Base-by-base conservation (phyloP, 129 eudicot species). In the Sambucus nigra region DNA sequence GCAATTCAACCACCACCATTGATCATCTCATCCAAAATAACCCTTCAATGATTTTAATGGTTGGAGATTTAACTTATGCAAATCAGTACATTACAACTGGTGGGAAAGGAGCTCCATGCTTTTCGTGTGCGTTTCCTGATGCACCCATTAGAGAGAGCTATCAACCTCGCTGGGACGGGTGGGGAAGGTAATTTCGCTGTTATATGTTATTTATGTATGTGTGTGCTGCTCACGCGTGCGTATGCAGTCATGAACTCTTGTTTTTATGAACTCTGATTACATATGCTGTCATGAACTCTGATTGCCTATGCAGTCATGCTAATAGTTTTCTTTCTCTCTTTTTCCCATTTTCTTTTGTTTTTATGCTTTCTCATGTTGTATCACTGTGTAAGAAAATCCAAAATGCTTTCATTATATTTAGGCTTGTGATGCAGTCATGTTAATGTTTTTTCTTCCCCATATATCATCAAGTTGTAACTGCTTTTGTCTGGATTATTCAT, bases 111-210 rank as follows among this genome's bases (percentile, higher is more conserved):
- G 86, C 91, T 26, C 59, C 87, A 10, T 84, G 93, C 72, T 84
- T 39, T 65, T 80, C 93, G 10, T 81, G 97, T 53, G 61, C 70
- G 4, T 88, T 88, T 44, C 95, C 95, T 2, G 82, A 84, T 71
- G 79, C 93, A 25, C 97, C 97, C 21, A 88, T 70, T 38, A 76
- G 88, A 71, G 95, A 88, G 65, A 69, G 93, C 3, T 88, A 78
- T 78, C 97, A 88, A 55, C 97, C 97, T 5, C 97, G 95, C 27
- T 88, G 97, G 97, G 97, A 88, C 65, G 94, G 81, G 18, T 84
- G 97, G 97, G 93, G 88, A 67, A 88, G 97, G 97, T 84, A 79
- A 38, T 2, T 41, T 47, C 53, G 42, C 16, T 26, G 7, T 44
- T 5, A 42, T 42, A 42, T 15, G n/a, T n/a, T 16, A 42, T 42